Evolutionary conservation across 2,329 filamentous ascomycete species (phyloP).

Genomic region (Fusarium sp.): DNA sequence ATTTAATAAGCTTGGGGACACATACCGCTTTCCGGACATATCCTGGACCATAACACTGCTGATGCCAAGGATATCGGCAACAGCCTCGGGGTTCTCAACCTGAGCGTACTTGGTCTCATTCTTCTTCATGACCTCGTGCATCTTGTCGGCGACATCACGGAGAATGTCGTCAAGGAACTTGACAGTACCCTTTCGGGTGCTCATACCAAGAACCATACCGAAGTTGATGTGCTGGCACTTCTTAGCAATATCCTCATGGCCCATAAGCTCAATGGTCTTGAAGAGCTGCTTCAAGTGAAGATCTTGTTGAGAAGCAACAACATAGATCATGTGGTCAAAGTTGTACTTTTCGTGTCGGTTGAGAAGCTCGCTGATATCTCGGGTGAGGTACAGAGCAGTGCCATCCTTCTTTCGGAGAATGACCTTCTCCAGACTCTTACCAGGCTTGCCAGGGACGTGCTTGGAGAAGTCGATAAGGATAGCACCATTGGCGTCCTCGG

Average conservation of each 20-base stretch:
- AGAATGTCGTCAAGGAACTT: conserved; percentile 69
- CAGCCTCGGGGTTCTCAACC: conserved; percentile 83
- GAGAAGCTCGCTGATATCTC: conserved; percentile 81
- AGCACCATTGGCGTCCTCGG: conserved; percentile 78
- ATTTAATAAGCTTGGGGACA: background rate
- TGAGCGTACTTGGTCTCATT: conserved; percentile 92
- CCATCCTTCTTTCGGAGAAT: conserved; percentile 80
- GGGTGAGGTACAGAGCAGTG: conserved; percentile 81
- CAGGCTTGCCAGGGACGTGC: conserved; percentile 73
- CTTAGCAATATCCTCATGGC: conserved; percentile 73
- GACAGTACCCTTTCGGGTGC: conserved; percentile 78
- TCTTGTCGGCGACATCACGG: conserved; percentile 86
- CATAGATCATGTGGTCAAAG: conserved; percentile 85
- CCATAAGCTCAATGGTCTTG: conserved; percentile 81
- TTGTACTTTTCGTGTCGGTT: conserved; percentile 72
- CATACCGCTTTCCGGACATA: conserved; percentile 91
- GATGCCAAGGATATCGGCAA: conserved; percentile 91
- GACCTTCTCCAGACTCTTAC: conserved; percentile 77
- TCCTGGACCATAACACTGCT: conserved; percentile 98
- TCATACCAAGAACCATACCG: conserved; percentile 78
- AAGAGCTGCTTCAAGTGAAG: conserved; percentile 80
- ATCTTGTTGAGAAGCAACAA: conserved; percentile 79
- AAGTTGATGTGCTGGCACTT: conserved; percentile 83
- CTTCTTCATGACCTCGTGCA: conserved; percentile 97
- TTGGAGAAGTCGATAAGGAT: conserved; percentile 79